Base-by-base conservation (phyloP, 1,139 yeast genomes). In the Trichomonascaceae sp. region DNA sequence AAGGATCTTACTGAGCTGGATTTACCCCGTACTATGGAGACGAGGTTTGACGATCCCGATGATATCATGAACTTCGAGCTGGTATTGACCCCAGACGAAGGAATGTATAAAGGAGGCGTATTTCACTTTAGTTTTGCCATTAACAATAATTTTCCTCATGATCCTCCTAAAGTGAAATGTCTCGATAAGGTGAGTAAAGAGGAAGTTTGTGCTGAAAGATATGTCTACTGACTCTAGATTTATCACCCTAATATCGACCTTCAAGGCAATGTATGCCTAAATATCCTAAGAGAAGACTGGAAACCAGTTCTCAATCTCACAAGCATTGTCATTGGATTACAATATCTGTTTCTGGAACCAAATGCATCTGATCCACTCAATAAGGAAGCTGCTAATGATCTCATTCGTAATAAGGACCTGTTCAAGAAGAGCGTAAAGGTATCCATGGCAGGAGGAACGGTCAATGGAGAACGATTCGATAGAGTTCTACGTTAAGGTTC, bases 241-340 rank as follows among this genome's bases (percentile, higher is more conserved):
- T 93, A 87, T 70, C 99, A 93, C 67, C 99, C 99, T 6, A 93
- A 93, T 66, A 91, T 91, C 59, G 97, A 91, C 68, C 68, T 82
- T 24, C 85, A 87, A 49, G 99, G 99, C 1, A 91, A 90, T 65
- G 87, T 93, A 24, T 93, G 99, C 66, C 77, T 93, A 57, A 91
- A 93, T 67, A 90, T 93, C 47, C 74, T 93, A 57, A 75, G 98
- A 60, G 96, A 90, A 69, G 98, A 91, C 69, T 93, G 99, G 99
- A 84, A 93, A 38, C 98, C 99, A 0, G 96, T 90, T 1, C 76
- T 93, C 61, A 87, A 85, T 59, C 74, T 93, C 65, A 89, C 86
- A 67, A 78, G 93, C 5, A 83, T 93, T 20, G 76, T 91, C 60
- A 85, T 91, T 51, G 99, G 99, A 0, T 76, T 93, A 57, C 82